Evolutionary conservation across 257 asterid species (phyloP).

Genomic region (Solanum arcanum): DNA sequence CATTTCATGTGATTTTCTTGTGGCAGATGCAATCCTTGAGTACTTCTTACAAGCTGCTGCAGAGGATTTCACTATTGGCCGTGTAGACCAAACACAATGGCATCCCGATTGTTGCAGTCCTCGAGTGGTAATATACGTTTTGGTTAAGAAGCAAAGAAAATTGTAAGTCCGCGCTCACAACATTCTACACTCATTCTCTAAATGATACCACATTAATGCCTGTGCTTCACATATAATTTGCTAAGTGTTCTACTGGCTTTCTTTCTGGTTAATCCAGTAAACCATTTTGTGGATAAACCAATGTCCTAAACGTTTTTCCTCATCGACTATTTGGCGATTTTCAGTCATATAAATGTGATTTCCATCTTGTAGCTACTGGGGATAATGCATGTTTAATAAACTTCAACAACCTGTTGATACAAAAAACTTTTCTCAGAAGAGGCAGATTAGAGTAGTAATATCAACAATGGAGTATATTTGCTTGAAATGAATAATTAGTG

Average conservation of each 20-base stretch:
- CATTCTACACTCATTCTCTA: not conserved
- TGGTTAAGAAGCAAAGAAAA: conserved; percentile 42
- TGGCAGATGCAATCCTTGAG: conserved; percentile 81
- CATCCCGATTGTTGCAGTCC: conserved; percentile 78
- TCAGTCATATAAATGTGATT: not conserved
- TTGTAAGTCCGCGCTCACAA: not conserved
- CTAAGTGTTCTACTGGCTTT: not conserved
- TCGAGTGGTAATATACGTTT: conserved; percentile 61
- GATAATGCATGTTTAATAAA: not conserved
- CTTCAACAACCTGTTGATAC: not conserved
- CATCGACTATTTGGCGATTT: not conserved
- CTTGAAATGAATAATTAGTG: not conserved
- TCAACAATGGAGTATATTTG: not conserved
- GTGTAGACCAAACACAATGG: conserved; percentile 66
- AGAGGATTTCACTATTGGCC: conserved; percentile 56
- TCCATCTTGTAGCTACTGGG: not conserved
- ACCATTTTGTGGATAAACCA: not conserved
- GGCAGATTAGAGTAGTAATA: not conserved
- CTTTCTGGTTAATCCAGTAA: not conserved
- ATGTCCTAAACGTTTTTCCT: not conserved
- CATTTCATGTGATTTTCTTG: not conserved
- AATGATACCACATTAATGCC: not conserved
- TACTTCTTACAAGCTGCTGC: conserved; percentile 70
- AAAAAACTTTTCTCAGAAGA: not conserved
- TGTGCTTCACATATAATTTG: not conserved